These are phyloP conservation scores for Thelonectria discophora DNA, from an alignment of 2,329 filamentous ascomycete genomes.

Conservation along the genomic window DNA sequence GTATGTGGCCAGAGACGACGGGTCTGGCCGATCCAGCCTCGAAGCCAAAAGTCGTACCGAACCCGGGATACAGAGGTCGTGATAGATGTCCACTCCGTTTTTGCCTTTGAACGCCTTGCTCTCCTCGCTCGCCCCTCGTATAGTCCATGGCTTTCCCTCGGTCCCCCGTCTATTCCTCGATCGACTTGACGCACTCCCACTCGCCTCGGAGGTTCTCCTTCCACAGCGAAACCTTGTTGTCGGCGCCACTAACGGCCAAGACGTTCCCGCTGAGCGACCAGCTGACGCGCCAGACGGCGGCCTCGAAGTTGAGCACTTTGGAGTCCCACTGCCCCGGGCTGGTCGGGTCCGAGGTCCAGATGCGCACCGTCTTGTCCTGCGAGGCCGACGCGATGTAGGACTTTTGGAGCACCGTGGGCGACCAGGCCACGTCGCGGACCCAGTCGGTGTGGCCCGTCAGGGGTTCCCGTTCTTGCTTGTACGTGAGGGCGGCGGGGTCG, in stretches of 20 bases:
- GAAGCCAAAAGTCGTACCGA: constrained; percentile 25
- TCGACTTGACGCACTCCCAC: constrained; percentile 97
- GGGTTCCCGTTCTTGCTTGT: constrained; percentile 69
- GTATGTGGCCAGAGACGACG: neutral
- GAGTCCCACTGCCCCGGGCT: constrained; percentile 80
- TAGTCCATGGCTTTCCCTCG: constrained; percentile 49
- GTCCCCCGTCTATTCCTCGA: constrained; percentile 74
- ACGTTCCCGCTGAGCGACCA: constrained; percentile 98
- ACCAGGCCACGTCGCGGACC: constrained; percentile 98
- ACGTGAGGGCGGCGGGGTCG: constrained; percentile 68
- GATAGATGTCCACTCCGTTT: constrained; percentile 40
- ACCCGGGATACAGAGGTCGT: constrained; percentile 32
- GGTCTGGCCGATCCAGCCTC: constrained; percentile 2
- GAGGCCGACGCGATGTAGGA: constrained; percentile 95
- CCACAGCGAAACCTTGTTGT: constrained; percentile 98
- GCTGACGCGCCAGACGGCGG: constrained; percentile 93
- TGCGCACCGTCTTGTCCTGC: constrained; percentile 96
- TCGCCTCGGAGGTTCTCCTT: constrained; percentile 97
- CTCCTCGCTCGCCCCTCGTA: constrained; percentile 23
- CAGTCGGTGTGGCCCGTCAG: constrained; percentile 90
- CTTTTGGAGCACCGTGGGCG: constrained; percentile 92
- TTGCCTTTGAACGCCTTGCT: constrained; percentile 50
- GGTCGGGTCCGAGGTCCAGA: constrained; percentile 82
- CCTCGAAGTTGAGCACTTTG: constrained; percentile 87
- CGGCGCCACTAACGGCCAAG: constrained; percentile 88